phyloP scores from a whole-genome alignment of 2,329 filamentous ascomycete genomes.

The Calonectria naviculata region DNA sequence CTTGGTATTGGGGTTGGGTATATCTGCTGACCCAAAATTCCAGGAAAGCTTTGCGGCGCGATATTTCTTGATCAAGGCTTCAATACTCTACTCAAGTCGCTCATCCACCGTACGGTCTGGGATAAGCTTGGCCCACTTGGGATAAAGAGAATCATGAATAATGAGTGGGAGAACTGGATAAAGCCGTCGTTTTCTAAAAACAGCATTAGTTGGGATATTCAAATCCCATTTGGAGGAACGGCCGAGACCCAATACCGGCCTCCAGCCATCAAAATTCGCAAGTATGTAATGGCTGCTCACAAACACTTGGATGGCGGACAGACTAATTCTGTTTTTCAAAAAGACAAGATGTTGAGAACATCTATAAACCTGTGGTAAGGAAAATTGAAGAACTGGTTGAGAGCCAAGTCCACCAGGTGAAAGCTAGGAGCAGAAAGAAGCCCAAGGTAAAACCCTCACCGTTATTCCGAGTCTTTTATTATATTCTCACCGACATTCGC shows the following conservation, averaged over 20 bases:
- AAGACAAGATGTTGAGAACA: neutral
- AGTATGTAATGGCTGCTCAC: slow-evolving; percentile 4
- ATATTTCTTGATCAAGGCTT: slow-evolving; percentile 56
- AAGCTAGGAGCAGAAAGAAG: slow-evolving; percentile 20
- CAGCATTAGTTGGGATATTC: slow-evolving; percentile 14
- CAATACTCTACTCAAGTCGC: slow-evolving; percentile 35
- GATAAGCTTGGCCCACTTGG: slow-evolving; percentile 1
- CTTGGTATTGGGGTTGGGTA: neutral
- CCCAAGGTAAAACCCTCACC: slow-evolving; percentile 42
- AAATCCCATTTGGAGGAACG: slow-evolving; percentile 11
- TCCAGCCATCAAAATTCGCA: slow-evolving; percentile 12
- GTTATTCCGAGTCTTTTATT: neutral
- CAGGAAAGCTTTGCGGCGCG: slow-evolving; percentile 53
- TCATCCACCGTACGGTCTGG: slow-evolving; percentile 31
- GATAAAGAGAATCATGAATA: slow-evolving; percentile 32
- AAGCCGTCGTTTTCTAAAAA: slow-evolving; percentile 37
- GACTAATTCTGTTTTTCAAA: neutral
- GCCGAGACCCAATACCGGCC: neutral
- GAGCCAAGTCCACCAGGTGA: slow-evolving; percentile 42
- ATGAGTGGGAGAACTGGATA: slow-evolving; percentile 44
- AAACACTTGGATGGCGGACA: neutral
- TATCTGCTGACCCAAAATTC: neutral
- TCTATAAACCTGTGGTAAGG: slow-evolving; percentile 39
- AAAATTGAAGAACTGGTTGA: slow-evolving; percentile 39
- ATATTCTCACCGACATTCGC: neutral